Conservation (phyloP, 2,329 filamentous ascomycete species). For the Byssothecium circinans region DNA sequence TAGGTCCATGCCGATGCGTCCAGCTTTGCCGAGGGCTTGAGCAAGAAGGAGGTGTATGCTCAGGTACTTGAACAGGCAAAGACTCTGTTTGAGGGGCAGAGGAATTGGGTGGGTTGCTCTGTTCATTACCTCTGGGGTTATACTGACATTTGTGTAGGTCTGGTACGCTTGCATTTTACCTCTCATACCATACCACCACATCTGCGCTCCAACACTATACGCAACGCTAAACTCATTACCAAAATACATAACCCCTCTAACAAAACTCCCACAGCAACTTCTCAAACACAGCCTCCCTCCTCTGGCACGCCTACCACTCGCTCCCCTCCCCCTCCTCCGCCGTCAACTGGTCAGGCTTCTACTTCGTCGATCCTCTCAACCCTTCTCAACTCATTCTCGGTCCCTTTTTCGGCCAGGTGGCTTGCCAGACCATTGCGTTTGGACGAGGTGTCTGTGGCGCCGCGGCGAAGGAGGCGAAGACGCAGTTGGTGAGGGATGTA, state of each 20-base stretch:
- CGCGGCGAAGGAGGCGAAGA: conserved; percentile 62
- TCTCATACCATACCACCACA: neutral
- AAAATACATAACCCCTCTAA: neutral
- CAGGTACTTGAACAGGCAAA: conserved; percentile 72
- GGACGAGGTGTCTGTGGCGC: conserved; percentile 75
- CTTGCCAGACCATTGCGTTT: conserved; percentile 76
- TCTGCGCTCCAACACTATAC: too few relatives aligned
- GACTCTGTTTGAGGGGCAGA: conserved; percentile 70
- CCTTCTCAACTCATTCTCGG: conserved; percentile 68
- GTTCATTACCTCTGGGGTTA: too few relatives aligned
- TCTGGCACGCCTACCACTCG: conserved; percentile 80
- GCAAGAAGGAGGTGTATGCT: conserved; percentile 72
- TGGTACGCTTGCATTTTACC: conserved; percentile 13
- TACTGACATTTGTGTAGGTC: conserved; percentile 12
- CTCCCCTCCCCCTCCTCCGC: conserved; percentile 64
- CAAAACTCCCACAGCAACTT: conserved; percentile 56
- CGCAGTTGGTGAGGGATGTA: conserved; percentile 70
- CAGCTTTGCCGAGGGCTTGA: conserved; percentile 67
- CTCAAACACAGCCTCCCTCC: conserved; percentile 71
- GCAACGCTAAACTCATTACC: neutral
- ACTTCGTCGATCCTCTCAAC: conserved; percentile 41
- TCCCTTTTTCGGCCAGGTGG: conserved; percentile 76
- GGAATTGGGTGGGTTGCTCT: conserved; percentile 69
- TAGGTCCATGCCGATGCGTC: conserved; percentile 81
- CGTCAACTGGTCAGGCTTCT: conserved; percentile 78